These are phyloP conservation scores for Daldinia sp. DNA, from an alignment of 2,329 filamentous ascomycete species.

Conservation along the genomic window DNA sequence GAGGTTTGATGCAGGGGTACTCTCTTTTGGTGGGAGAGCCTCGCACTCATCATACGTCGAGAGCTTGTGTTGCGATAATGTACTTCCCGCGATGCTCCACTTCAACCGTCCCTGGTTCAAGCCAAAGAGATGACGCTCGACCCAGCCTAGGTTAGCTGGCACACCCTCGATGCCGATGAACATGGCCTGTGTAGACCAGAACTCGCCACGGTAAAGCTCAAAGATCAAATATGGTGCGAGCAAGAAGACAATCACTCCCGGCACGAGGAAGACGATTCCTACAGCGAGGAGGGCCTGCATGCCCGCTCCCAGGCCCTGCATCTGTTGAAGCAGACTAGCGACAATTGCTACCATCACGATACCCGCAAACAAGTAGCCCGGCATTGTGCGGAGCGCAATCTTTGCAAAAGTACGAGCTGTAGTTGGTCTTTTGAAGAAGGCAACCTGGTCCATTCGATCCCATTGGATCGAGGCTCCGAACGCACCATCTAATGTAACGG, in stretches of 20 bases:
- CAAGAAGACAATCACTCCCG: background rate
- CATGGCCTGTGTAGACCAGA: background rate
- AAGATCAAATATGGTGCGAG: conserved; percentile 4
- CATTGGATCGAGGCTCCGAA: background rate
- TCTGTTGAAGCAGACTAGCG: background rate
- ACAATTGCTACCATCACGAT: background rate
- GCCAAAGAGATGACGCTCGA: conserved; percentile 1
- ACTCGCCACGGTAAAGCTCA: conserved; percentile 5
- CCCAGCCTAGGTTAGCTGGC: background rate
- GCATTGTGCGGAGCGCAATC: background rate
- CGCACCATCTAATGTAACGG: background rate
- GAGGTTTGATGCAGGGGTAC: background rate
- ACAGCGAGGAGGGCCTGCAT: background rate
- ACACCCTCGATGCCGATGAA: conserved; percentile 4
- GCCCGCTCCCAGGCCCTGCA: background rate
- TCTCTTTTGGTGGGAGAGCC: conserved; percentile 10
- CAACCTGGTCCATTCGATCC: background rate
- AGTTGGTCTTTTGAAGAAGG: background rate
- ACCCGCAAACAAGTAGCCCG: background rate
- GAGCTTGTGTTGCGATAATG: conserved; percentile 4
- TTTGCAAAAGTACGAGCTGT: background rate
- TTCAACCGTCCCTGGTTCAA: conserved; percentile 5
- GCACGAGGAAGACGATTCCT: background rate
- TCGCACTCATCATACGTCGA: conserved; percentile 1
- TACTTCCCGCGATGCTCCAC: conserved; percentile 2